These are phyloP conservation scores for Lolium rigidum DNA, from an alignment of 176 grass and related monocot genomes.

Conservation along the genomic window DNA sequence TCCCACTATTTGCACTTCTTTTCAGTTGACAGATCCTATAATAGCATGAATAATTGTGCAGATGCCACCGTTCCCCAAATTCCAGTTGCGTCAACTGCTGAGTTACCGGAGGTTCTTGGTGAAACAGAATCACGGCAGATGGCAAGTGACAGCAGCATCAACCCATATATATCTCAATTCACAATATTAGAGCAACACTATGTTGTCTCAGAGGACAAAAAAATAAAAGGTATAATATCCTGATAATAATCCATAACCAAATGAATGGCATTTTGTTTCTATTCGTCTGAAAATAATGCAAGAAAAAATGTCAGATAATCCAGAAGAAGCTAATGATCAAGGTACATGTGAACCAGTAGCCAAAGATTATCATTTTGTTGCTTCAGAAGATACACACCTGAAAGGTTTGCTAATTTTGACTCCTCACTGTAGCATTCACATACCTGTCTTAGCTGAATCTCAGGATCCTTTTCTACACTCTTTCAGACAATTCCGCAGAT, in stretches of 20 bases:
- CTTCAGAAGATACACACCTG: slow-evolving; percentile 37
- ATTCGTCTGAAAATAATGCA: slow-evolving; percentile 16
- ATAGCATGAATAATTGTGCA: slow-evolving; percentile 36
- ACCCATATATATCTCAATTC: slow-evolving; percentile 43
- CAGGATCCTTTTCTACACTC: neutral
- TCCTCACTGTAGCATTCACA: neutral
- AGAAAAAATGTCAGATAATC: slow-evolving; percentile 30
- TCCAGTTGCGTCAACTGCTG: slow-evolving; percentile 31
- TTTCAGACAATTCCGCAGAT: slow-evolving; percentile 30
- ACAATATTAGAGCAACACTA: slow-evolving; percentile 48
- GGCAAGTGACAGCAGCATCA: neutral
- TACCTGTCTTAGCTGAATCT: slow-evolving; percentile 16
- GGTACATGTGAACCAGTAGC: slow-evolving; percentile 32
- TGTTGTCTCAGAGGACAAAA: slow-evolving; percentile 42
- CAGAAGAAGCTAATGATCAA: slow-evolving; percentile 23
- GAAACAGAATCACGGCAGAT: slow-evolving; percentile 33
- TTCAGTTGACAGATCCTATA: slow-evolving; percentile 26
- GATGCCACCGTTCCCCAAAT: slow-evolving; percentile 37
- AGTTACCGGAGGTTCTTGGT: slow-evolving; percentile 32
- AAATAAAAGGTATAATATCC: slow-evolving; percentile 36
- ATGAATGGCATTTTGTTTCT: slow-evolving; percentile 23
- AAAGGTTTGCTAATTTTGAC: slow-evolving; percentile 52
- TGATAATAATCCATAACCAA: slow-evolving; percentile 29
- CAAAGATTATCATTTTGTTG: slow-evolving; percentile 20
- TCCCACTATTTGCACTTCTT: slow-evolving; percentile 13